phyloP scores from a whole-genome alignment of 2,329 filamentous ascomycete genomes.

The Teratosphaeria zuluensis region DNA sequence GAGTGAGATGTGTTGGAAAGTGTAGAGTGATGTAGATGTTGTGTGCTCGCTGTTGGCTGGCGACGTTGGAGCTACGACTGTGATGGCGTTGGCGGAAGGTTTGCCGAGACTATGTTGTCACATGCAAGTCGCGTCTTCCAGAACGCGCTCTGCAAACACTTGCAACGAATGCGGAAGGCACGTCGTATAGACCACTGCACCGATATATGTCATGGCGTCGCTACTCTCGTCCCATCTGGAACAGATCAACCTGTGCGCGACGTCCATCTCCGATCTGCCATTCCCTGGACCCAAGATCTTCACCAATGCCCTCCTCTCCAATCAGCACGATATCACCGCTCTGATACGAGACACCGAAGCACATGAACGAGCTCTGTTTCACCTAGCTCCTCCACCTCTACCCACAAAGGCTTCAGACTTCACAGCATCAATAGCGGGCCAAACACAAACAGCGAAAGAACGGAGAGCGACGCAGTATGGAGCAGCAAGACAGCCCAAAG shows the following conservation, averaged over 20 bases:
- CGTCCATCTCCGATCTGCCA: slow-evolving; percentile 39
- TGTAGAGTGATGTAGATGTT: neutral
- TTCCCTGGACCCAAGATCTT: slow-evolving; percentile 91
- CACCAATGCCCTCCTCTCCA: slow-evolving; percentile 77
- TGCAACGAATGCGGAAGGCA: neutral
- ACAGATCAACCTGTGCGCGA: slow-evolving; percentile 40
- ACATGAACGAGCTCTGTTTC: slow-evolving; percentile 91
- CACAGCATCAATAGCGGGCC: slow-evolving; percentile 5
- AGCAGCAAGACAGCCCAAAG: slow-evolving; percentile 51
- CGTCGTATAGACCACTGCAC: neutral
- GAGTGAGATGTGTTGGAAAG: slow-evolving; percentile 4
- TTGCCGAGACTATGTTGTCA: neutral
- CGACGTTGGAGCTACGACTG: neutral
- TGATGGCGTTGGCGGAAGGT: neutral
- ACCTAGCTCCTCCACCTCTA: slow-evolving; percentile 62
- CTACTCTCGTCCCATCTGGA: slow-evolving; percentile 41
- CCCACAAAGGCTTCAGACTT: slow-evolving; percentile 33
- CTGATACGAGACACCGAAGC: slow-evolving; percentile 91
- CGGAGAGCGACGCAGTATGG: slow-evolving; percentile 42
- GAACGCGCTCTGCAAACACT: neutral
- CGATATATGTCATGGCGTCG: slow-evolving; percentile 16
- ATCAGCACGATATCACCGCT: slow-evolving; percentile 78
- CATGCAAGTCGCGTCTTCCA: neutral
- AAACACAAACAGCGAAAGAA: slow-evolving; percentile 12
- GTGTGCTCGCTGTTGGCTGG: slow-evolving; percentile 1